These are phyloP conservation scores for Neocallimastix lanati DNA, from an alignment of 192 early-diverging fungal species.

Conservation along the genomic window DNA sequence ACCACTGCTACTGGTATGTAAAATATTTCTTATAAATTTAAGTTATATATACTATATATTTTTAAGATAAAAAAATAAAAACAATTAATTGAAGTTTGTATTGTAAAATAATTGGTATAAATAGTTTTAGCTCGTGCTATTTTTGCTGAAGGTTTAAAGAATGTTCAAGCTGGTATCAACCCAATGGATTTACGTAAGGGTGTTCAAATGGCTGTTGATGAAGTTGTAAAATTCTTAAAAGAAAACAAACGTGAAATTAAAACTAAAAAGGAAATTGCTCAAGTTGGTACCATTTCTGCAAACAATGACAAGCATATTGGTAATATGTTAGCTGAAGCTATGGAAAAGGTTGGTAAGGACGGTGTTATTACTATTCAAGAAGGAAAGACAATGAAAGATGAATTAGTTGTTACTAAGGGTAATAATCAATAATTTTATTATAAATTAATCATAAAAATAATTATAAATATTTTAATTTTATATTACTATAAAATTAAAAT, in stretches of 20 bases:
- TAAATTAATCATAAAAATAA: no score
- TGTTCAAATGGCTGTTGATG: conserved; percentile 80
- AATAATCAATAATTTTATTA: no score
- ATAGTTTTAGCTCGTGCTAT: conserved; percentile 87
- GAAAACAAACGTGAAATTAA: conserved; percentile 80
- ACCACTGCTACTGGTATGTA: conserved; percentile 69
- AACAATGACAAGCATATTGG: conserved; percentile 98
- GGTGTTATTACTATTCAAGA: conserved; percentile 99
- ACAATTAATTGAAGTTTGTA: no score
- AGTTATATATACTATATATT: background rate
- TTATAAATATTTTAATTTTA: no score
- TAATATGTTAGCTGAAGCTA: conserved; percentile 89
- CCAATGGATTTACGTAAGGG: conserved; percentile 96
- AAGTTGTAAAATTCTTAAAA: conserved; percentile 81
- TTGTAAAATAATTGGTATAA: background rate
- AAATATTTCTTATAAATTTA: no score
- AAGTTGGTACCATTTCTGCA: conserved; percentile 92
- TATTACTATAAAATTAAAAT: no score
- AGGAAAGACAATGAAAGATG: conserved; percentile 96
- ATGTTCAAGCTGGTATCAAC: conserved; percentile 97
- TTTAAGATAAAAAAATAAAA: background rate
- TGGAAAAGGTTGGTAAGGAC: conserved; percentile 99
- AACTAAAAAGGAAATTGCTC: conserved; percentile 88
- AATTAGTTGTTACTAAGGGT: conserved; percentile 97
- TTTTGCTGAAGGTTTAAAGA: conserved; percentile 97